Evolutionary conservation across 192 early-diverging fungal species (phyloP).

Genomic region (Rhizophagus clarus): DNA sequence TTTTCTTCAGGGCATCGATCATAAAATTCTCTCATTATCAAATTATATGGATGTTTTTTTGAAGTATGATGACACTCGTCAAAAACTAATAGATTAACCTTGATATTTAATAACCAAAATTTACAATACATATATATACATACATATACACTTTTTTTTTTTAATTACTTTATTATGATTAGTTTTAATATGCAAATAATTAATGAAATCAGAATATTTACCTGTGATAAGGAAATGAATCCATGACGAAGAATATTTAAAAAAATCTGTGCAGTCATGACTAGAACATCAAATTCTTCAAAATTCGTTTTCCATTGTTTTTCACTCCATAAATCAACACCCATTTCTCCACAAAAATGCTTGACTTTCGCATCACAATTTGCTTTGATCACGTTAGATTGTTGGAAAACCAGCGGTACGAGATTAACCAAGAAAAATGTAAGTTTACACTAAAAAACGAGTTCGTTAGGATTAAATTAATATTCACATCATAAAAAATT

Average conservation of each 20-base stretch:
- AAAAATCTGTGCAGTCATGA: conserved; percentile 88
- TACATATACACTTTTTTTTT: no score
- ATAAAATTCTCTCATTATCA: conserved; percentile 87
- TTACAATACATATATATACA: no score
- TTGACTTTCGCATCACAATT: conserved; percentile 68
- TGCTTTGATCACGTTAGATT: conserved; percentile 71
- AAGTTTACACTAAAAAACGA: conserved; percentile 45
- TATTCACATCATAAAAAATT: not conserved
- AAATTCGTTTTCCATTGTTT: conserved; percentile 63
- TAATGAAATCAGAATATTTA: conserved; percentile 34
- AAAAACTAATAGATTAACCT: conserved; percentile 88
- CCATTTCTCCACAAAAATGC: conserved; percentile 67
- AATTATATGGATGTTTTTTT: conserved; percentile 72
- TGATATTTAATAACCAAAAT: not conserved
- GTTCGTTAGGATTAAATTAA: not conserved
- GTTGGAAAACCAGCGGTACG: conserved; percentile 87
- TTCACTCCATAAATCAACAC: conserved; percentile 63
- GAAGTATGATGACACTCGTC: conserved; percentile 94
- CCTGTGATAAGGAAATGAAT: conserved; percentile 61
- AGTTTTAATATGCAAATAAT: no score
- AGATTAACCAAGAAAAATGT: conserved; percentile 83
- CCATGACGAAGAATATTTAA: conserved; percentile 75
- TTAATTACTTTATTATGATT: no score
- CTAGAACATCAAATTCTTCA: conserved; percentile 68
- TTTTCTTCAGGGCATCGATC: conserved; percentile 40